Evolutionary conservation across 257 asterid genomes (phyloP).

Genomic region (Coffea canephora): DNA sequence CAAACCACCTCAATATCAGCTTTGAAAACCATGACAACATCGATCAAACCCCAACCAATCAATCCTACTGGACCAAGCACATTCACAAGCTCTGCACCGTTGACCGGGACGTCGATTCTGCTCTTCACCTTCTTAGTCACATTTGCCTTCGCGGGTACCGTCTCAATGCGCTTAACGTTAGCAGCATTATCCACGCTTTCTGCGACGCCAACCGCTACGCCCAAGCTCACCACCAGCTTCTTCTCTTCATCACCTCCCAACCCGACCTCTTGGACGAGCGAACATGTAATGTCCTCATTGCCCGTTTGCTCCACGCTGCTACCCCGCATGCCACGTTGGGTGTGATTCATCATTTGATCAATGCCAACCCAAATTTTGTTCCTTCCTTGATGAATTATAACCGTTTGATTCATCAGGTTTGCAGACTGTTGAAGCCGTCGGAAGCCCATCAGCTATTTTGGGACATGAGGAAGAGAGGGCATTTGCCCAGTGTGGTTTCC

Average conservation of each 20-base stretch:
- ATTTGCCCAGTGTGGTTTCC: constrained; percentile 58
- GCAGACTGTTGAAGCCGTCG: constrained; percentile 35
- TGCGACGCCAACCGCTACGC: constrained; percentile 57
- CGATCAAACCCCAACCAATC: constrained; percentile 26
- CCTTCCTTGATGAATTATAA: constrained; percentile 78
- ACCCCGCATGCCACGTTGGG: constrained; percentile 44
- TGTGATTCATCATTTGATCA: constrained; percentile 42
- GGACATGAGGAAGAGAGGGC: constrained; percentile 64
- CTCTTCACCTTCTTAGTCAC: constrained; percentile 55
- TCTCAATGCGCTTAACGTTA: constrained; percentile 60
- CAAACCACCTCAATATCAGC: constrained; percentile 14
- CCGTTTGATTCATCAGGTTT: constrained; percentile 63
- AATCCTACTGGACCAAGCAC: constrained; percentile 52
- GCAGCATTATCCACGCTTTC: constrained; percentile 71
- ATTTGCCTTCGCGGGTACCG: constrained; percentile 50
- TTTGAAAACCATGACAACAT: constrained; percentile 9
- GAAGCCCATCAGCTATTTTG: constrained; percentile 62
- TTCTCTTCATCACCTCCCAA: constrained; percentile 31
- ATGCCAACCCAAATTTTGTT: constrained; percentile 64
- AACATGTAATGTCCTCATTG: constrained; percentile 77
- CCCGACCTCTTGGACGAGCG: constrained; percentile 65
- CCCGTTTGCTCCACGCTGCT: constrained; percentile 58
- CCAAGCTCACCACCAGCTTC: constrained; percentile 65
- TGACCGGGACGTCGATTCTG: constrained; percentile 52
- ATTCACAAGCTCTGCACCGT: constrained; percentile 69